Evolutionary conservation across 495 filamentous ascomycete species (phyloP), one percentile per base, ranked within the genome.

Genomic region (Hypoxylon perforatum): DNA sequence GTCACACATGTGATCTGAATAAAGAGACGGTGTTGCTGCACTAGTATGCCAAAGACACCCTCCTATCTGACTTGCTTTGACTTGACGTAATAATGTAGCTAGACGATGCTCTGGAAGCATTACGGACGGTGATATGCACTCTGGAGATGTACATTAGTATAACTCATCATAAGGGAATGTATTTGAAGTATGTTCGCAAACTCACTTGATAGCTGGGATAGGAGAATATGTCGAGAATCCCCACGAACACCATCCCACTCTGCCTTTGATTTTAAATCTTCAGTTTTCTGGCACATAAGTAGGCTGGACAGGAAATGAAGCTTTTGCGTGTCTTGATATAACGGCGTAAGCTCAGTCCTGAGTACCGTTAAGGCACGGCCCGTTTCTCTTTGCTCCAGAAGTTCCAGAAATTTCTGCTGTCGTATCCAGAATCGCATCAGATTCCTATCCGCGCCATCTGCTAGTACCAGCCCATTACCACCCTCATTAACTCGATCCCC

Each of bases 81-180:
- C 86, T 57, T 94, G 86, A 48, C 91, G 82, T 49, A 99, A 78
- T n/a, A 99, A 77, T 22, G 86, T 81, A 7, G 92, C 92, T n/a
- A 99, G 82, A 11, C 95, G 91, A 75, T 96, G 92, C 67, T 96
- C 91, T 4, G 95, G 96, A 49, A 99, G 92, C 96, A 99, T 98
- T 21, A 97, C 91, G n/a, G 92, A 93, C 1, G 95, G 95, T 3
- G 96, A 96, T 59, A 99, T 96, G 30, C 86, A 97, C 80, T 84
- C 92, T 96, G 57, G 11, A n/a, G 44, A 41, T 21, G 42, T 60
- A 36, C 52, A 49, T 51, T 48, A 76, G 69, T 41, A 18, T 21
- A 7, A 58, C 17, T 15, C 46, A 55, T 55, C 35, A 55, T 53
- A 9, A 18, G 49, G 14, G 19, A 22, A 39, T 21, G 42, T 47